phyloP scores from a whole-genome alignment of 306 rosid species.

The Acacia acuminata region DNA sequence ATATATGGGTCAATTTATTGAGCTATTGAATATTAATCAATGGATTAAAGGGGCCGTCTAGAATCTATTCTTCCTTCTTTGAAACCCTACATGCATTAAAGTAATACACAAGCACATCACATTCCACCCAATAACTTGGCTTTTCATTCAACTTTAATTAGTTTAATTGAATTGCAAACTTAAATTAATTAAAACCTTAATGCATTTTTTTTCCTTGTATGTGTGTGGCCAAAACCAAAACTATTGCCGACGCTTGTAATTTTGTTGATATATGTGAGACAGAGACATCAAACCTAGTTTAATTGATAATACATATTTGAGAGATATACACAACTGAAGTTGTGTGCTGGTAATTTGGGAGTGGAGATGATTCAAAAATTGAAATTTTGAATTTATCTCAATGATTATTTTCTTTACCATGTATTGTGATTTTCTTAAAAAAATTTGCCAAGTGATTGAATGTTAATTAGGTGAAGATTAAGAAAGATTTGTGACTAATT shows the following conservation, averaged over 20 bases:
- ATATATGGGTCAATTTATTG: background rate
- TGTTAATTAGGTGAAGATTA: slow-evolving; percentile 36
- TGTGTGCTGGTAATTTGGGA: background rate
- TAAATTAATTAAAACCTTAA: background rate
- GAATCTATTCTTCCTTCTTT: slow-evolving; percentile 34
- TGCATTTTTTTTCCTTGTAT: too few species aligned
- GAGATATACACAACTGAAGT: background rate
- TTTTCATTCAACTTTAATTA: background rate
- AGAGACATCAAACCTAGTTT: slow-evolving; percentile 28
- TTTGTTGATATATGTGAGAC: slow-evolving; percentile 35
- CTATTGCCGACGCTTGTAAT: slow-evolving; percentile 36
- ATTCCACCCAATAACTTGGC: slow-evolving; percentile 34
- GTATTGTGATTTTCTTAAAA: background rate
- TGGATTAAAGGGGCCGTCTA: slow-evolving; percentile 13
- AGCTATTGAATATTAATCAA: background rate
- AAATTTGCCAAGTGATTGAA: slow-evolving; percentile 12
- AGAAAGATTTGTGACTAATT: slow-evolving; percentile 21
- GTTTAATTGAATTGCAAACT: background rate
- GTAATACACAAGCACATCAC: slow-evolving; percentile 11
- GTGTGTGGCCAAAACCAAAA: background rate
- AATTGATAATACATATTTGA: background rate
- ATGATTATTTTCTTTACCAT: background rate
- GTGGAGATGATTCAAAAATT: background rate
- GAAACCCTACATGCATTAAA: slow-evolving; percentile 20
- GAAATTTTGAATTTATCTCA: background rate